These are phyloP conservation scores for Dactylis glomerata DNA, from an alignment of 176 grass and related monocot genomes.

Conservation along the genomic window DNA sequence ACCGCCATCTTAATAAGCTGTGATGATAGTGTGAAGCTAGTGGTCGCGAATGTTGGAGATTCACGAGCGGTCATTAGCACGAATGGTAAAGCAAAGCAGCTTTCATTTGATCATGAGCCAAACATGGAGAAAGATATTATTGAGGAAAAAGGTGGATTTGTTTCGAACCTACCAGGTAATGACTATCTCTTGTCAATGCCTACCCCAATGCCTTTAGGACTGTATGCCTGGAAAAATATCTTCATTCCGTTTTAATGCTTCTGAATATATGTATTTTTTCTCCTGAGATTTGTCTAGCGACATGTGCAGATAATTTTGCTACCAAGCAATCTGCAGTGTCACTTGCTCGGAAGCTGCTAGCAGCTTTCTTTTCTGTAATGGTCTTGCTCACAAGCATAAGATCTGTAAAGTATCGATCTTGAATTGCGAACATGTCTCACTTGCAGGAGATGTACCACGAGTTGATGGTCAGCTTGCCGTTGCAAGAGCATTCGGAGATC, in stretches of 20 bases:
- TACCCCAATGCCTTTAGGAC: neutral
- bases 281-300: neutral
- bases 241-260: neutral
- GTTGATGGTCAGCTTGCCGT: conserved; percentile 96
- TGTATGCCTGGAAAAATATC: neutral
- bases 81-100: conserved; percentile 71
- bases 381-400: neutral
- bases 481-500: conserved; percentile 90
- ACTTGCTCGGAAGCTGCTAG: neutral
- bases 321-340: neutral
- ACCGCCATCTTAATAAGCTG: conserved; percentile 81
- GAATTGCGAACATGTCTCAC: conserved; percentile 8
- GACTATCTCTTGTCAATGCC: neutral
- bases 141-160: conserved; percentile 87
- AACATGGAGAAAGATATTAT: conserved; percentile 57
- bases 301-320: neutral
- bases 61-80: conserved; percentile 83
- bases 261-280: neutral
- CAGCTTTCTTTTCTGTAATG: neutral
- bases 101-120: conserved; percentile 91
- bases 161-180: conserved; percentile 90
- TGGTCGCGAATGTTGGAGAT: conserved; percentile 95
- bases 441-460: conserved; percentile 89
- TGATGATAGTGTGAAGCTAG: conserved; percentile 54
- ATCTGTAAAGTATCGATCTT: neutral